Evolutionary conservation across 345 rosid species (phyloP).

Genomic region (Gossypium bickii): DNA sequence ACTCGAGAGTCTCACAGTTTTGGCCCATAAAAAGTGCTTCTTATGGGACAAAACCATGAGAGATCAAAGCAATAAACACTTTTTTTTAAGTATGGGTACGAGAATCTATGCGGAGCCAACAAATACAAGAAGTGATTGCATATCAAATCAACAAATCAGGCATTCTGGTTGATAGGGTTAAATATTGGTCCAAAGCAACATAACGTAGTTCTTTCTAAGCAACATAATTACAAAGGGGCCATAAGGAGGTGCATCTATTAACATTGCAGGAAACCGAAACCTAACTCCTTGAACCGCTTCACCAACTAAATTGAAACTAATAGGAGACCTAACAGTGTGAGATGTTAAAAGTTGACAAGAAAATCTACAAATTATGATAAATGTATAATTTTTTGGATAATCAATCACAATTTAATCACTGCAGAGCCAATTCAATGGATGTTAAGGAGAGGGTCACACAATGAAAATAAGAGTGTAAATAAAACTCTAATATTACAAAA

Average conservation of each 20-base stretch:
- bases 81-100: not conserved
- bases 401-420: not conserved
- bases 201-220: not conserved
- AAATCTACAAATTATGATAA: not conserved
- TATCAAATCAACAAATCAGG: not conserved
- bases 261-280: not conserved
- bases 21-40: not conserved
- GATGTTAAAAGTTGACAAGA: not conserved
- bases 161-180: not conserved
- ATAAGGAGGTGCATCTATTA: not conserved
- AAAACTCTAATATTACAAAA: conserved; percentile 33
- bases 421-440: not conserved
- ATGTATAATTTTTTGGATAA: not conserved
- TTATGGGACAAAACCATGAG: not conserved
- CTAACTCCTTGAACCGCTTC: not conserved
- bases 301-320: not conserved
- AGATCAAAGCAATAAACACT: not conserved
- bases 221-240: not conserved
- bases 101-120: not conserved
- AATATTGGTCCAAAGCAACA: not conserved
- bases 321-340: not conserved
- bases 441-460: not conserved
- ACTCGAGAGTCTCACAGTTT: not conserved
- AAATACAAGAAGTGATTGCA: not conserved
- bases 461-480: conserved; percentile 15